Conservation (phyloP, 2,329 filamentous ascomycete genomes). For the Didymellaceae sp. region DNA sequence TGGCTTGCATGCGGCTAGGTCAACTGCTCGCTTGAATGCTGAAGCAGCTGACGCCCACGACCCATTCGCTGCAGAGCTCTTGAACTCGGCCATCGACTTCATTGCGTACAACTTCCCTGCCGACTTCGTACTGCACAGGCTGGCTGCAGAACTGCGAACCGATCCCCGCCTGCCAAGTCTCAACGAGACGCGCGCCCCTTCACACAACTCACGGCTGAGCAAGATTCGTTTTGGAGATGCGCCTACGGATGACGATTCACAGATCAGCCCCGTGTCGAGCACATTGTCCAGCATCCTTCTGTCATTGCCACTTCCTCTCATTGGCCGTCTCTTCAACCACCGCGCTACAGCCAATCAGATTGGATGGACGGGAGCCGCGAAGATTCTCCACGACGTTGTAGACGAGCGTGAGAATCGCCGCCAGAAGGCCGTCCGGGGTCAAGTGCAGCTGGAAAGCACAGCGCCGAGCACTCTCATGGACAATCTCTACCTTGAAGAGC, state of each 20-base stretch:
- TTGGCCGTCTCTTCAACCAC: conserved; percentile 71
- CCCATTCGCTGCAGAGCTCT: conserved; percentile 60
- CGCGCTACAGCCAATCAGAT: conserved; percentile 58
- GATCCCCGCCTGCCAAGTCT: conserved; percentile 55
- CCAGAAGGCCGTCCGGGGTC: conserved; percentile 37
- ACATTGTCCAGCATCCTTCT: conserved; percentile 71
- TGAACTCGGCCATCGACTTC: conserved; percentile 65
- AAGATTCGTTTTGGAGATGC: conserved; percentile 76
- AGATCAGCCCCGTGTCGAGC: conserved; percentile 51
- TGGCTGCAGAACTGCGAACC: conserved; percentile 55
- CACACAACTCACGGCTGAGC: conserved; percentile 62
- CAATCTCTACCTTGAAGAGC: conserved; percentile 41
- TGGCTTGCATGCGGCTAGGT: conserved; percentile 55
- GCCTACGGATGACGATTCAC: conserved; percentile 52
- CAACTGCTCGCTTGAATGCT: conserved; percentile 15
- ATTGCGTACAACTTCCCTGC: conserved; percentile 65
- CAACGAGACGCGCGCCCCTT: conserved; percentile 44
- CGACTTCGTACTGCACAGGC: conserved; percentile 65
- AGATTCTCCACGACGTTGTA: conserved; percentile 51
- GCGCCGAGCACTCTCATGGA: conserved; percentile 30
- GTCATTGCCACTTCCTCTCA: conserved; percentile 71
- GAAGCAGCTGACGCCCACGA: conserved; percentile 54
- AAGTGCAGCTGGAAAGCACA: conserved; percentile 32
- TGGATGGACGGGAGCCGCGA: conserved; percentile 48
- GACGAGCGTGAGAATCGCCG: conserved; percentile 53